Base-by-base conservation (phyloP, 306 rosid genomes). In the Boehmeria nivea region DNA sequence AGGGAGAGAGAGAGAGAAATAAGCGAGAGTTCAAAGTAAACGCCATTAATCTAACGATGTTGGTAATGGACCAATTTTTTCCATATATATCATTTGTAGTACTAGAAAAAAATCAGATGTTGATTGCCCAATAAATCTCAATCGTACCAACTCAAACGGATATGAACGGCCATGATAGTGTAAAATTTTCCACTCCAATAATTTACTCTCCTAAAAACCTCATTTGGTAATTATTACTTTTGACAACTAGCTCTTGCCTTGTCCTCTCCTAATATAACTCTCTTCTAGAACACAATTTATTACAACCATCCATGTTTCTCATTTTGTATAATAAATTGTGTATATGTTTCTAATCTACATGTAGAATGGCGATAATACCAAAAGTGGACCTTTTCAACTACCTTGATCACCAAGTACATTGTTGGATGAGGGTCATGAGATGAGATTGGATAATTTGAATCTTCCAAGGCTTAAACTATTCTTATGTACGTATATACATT, bases 201-300 rank as follows among this genome's bases (percentile, higher is more conserved):
- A 40, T n/a, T n/a, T 3, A 8, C 17, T 24, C 27, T 17, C 33
- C 16, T 5, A 38, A 1, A 59, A 12, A 14, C 10, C 24, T 23
- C 43, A 20, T 2, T 43, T 21, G 7, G 15, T 31, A 13, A n/a
- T 63, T 20, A 22, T 40, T 12, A 40, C 45, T 1, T 16, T 19
- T 11, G 70, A 61, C 60, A 61, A 60, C 51, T 6, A 23, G 15
- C 20, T 25, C 6, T 59, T 27, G 24, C 37, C 60, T 44, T 2
- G n/a, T n/a, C n/a, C n/a, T n/a, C n/a, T n/a, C n/a, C n/a, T 16
- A 31, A 57, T 21, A 1, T n/a, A 33, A 31, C 24, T 23, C 59
- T 34, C 66, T 74, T 81, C 79, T 65, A 70, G 76, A 73, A 52
- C 68, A 40, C 47, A 40, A 8, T 24, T 33, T 48, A 16, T 8